Evolutionary conservation across 2,329 filamentous ascomycete species (phyloP), one percentile per base, ranked within the genome.

Genomic region (Phialophora expanda): DNA sequence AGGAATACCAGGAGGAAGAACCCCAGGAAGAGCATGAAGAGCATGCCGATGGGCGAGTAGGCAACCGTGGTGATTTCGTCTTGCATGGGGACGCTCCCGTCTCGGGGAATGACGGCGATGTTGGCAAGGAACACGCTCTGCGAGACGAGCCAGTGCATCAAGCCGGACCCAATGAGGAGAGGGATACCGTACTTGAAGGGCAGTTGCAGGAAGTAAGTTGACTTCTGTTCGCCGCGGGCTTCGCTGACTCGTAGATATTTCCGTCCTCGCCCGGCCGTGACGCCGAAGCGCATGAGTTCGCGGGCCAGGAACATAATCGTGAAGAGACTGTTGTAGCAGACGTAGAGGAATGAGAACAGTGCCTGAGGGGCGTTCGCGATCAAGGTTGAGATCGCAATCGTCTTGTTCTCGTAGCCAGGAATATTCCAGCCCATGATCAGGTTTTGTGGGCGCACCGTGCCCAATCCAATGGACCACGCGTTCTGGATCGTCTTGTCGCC

Each of bases 141-240:
- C 0, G 82, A 85, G 3, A 82, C 74, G 4, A 84, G 73, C 82
- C 82, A 85, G 68, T 85, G 82, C 61, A 84, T 72, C 1, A 81
- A 3, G 0, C 73, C 76, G 1, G 75, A 78, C 1, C 70, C 66
- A 0, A 71, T 65, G 1, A 79, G 73, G 1, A 83, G 70, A 0
- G 81, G 78, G 0, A 84, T 59, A 0, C 76, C 77, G 62, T 82
- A 85, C 17, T 75, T 75, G 44, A 80, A 78, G 1, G 82, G 82
- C 2, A 86, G 68, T 2, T 76, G 77, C 11, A 82, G 70, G 61
- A 78, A 81, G 63, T 82, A 80, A 0, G 76, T 80, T 2, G 66
- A 72, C 9, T 80, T 74, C 55, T 83, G 81, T 1, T 69, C 9
- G 0, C 73, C 78, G 0, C 65, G 30, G 0, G 79, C 78, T 0